phyloP scores from a whole-genome alignment of 441 rosid species.

The Erodium trifolium region DNA sequence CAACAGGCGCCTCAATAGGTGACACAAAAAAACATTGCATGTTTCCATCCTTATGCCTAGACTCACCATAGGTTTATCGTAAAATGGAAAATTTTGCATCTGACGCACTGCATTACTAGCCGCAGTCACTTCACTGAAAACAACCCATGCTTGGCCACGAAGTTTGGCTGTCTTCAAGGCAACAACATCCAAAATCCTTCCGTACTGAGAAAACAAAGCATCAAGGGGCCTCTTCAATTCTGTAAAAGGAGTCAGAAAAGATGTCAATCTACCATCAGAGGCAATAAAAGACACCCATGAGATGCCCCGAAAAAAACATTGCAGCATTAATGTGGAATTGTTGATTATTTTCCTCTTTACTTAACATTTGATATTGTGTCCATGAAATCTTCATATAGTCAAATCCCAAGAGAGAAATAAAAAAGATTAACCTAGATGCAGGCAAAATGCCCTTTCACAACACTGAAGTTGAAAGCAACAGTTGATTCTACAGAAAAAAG shows the following conservation, averaged over 20 bases:
- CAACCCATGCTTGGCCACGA: slow-evolving; percentile 95
- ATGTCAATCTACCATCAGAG: neutral
- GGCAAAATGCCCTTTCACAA: too few relatives aligned
- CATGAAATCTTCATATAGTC: too few relatives aligned
- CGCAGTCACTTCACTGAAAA: slow-evolving; percentile 75
- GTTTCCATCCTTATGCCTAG: neutral
- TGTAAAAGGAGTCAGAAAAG: slow-evolving; percentile 26
- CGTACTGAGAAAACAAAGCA: slow-evolving; percentile 90
- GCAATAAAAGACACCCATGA: neutral
- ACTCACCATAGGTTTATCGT: slow-evolving; percentile 90
- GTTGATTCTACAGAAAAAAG: too few relatives aligned
- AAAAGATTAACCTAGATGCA: too few relatives aligned
- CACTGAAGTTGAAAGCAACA: too few relatives aligned
- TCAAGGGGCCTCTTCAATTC: slow-evolving; percentile 91
- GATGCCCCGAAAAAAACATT: neutral
- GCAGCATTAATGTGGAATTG: neutral
- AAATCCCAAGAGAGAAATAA: too few relatives aligned
- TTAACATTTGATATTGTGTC: neutral
- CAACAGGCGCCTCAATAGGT: neutral
- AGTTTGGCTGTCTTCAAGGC: slow-evolving; percentile 92
- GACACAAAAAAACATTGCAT: neutral
- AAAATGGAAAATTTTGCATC: slow-evolving; percentile 95
- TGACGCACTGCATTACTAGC: slow-evolving; percentile 93
- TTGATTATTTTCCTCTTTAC: neutral
- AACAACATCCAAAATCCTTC: slow-evolving; percentile 92